A percentile compares a stretch with the other conserved stretches of the same genome.
phyloP scores from a whole-genome alignment of 78 protist genomes.

The Emiliania huxleyi region DNA sequence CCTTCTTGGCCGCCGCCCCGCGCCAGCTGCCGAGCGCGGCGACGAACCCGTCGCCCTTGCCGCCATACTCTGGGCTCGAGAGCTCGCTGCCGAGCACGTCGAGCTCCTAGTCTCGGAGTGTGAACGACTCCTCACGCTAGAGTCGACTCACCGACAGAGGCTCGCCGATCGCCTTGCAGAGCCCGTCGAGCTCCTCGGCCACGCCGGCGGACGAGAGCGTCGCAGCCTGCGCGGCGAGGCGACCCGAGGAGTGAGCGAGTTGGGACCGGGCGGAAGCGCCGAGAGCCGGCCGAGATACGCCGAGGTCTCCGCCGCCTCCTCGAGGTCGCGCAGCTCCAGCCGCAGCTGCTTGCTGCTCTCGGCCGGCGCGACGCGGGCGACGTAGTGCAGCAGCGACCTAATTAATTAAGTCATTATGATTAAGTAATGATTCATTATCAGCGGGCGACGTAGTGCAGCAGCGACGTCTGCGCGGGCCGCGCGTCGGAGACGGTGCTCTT shows the following conservation, averaged over 20 bases:
- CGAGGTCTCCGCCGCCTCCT: not conserved
- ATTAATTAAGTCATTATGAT: not conserved
- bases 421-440: no score
- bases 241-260: no score
- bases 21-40: not conserved
- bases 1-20: not conserved
- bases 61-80: not conserved
- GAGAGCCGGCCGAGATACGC: not conserved
- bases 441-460: not conserved
- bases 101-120: not conserved
- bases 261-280: not conserved
- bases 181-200: not conserved
- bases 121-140: no score
- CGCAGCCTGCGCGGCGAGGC: not conserved
- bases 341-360: not conserved
- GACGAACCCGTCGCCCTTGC: not conserved
- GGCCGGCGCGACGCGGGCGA: not conserved
- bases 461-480: not conserved
- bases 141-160: no score
- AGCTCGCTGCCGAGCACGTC: not conserved
- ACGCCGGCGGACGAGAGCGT: not conserved
- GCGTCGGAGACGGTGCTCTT: not conserved
- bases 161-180: not conserved
- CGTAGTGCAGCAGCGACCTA: not conserved
- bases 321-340: not conserved